phyloP scores from a whole-genome alignment of 2,329 filamentous ascomycete species.

The Dactylellina haptotyla region DNA sequence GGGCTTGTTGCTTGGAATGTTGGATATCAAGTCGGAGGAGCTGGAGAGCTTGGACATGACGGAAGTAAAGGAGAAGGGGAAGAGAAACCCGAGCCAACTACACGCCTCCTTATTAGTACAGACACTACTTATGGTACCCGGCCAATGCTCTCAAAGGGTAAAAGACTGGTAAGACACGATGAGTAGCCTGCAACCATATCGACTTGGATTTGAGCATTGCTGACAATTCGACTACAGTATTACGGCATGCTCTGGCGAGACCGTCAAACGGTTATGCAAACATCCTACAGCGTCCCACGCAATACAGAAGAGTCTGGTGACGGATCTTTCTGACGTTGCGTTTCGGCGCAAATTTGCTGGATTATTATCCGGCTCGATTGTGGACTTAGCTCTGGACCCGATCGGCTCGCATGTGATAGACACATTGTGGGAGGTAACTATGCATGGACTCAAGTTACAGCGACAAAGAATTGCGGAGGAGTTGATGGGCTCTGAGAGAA shows the following conservation, averaged over 20 bases:
- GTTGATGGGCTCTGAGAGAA: slow-evolving; percentile 69
- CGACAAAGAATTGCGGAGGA: slow-evolving; percentile 75
- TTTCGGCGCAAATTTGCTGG: slow-evolving; percentile 72
- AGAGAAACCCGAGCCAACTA: slow-evolving; percentile 66
- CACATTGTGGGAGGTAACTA: slow-evolving; percentile 72
- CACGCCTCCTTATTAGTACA: slow-evolving; percentile 87
- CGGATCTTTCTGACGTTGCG: slow-evolving; percentile 63
- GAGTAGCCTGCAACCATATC: slow-evolving; percentile 72
- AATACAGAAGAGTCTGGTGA: slow-evolving; percentile 71
- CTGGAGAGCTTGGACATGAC: slow-evolving; percentile 65
- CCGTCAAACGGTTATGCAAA: slow-evolving; percentile 73
- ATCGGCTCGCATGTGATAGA: slow-evolving; percentile 76
- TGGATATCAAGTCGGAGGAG: slow-evolving; percentile 68
- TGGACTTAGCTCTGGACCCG: slow-evolving; percentile 70
- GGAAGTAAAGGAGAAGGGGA: slow-evolving; percentile 66
- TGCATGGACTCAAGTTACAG: slow-evolving; percentile 71
- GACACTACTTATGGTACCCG: slow-evolving; percentile 78
- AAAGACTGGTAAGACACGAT: slow-evolving; percentile 38
- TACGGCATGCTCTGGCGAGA: slow-evolving; percentile 68
- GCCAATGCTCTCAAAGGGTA: slow-evolving; percentile 60
- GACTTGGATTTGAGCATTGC: neutral
- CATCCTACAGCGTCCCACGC: slow-evolving; percentile 71
- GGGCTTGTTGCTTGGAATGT: slow-evolving; percentile 69
- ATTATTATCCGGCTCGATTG: slow-evolving; percentile 71
- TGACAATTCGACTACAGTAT: slow-evolving; percentile 67